phyloP scores from a whole-genome alignment of 2,329 filamentous ascomycete genomes.

The Pseudogymnoascus sp. region DNA sequence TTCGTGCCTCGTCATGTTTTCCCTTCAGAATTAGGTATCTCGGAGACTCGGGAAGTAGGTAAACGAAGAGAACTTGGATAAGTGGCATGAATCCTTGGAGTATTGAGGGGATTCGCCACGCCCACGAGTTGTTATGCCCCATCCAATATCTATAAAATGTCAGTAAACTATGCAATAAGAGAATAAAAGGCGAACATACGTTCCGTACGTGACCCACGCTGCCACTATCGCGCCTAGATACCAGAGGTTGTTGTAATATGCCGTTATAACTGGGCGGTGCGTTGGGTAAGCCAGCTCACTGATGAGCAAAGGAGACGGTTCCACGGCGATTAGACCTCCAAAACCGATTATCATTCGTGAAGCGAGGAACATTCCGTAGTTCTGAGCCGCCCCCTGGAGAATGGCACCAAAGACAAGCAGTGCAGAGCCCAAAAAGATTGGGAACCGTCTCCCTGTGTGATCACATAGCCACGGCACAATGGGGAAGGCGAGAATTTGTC shows the following conservation, averaged over 20 bases:
- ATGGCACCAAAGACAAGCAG: slow-evolving; percentile 13
- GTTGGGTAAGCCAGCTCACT: slow-evolving; percentile 33
- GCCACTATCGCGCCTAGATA: slow-evolving; percentile 30
- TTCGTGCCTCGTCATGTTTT: slow-evolving; percentile 43
- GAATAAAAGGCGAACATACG: neutral
- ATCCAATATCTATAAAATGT: slow-evolving; percentile 12
- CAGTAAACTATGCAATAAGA: neutral
- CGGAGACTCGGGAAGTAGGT: slow-evolving; percentile 14
- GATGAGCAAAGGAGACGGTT: slow-evolving; percentile 32
- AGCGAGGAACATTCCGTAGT: slow-evolving; percentile 29
- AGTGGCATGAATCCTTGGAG: slow-evolving; percentile 18
- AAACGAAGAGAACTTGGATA: slow-evolving; percentile 12
- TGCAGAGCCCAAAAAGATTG: slow-evolving; percentile 11
- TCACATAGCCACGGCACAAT: slow-evolving; percentile 12
- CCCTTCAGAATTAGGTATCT: slow-evolving; percentile 31
- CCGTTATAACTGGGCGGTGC: slow-evolving; percentile 32
- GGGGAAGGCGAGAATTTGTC: slow-evolving; percentile 12
- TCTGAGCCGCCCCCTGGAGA: slow-evolving; percentile 9
- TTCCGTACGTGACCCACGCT: slow-evolving; percentile 29
- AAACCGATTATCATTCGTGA: slow-evolving; percentile 32
- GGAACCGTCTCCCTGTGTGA: slow-evolving; percentile 13
- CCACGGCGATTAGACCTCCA: slow-evolving; percentile 29
- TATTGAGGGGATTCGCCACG: slow-evolving; percentile 23
- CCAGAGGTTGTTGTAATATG: slow-evolving; percentile 33
- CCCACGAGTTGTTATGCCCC: slow-evolving; percentile 21